Percentiles rank a stretch among this genome's conserved stretches.
These are phyloP conservation scores for Penicillium sp. DNA, from an alignment of 2,329 filamentous ascomycete genomes.

Conservation along the genomic window DNA sequence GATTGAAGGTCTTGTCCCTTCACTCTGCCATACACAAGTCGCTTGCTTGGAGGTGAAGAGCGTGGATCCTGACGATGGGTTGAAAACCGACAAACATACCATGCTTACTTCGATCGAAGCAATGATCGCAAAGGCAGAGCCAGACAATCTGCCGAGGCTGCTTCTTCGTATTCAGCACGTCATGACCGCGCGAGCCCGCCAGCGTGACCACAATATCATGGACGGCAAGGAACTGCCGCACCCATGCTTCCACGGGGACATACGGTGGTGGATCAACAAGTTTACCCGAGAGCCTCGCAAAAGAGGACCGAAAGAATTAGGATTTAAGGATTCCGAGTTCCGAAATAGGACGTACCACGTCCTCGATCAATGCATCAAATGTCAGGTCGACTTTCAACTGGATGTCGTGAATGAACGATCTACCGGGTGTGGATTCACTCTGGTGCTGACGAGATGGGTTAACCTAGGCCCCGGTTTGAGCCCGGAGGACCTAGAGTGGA, in stretches of 20 bases:
- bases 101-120: not conserved
- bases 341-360: not conserved
- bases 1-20: not conserved
- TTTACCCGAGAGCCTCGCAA: not conserved
- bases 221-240: not conserved
- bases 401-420: not conserved
- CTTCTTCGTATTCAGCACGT: not conserved
- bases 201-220: not conserved
- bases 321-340: no score
- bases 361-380: not conserved
- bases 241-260: not conserved
- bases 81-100: not conserved
- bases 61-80: not conserved
- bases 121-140: not conserved
- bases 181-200: not conserved
- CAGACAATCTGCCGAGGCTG: not conserved
- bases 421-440: not conserved
- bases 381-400: not conserved
- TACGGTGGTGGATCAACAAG: not conserved
- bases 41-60: not conserved
- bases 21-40: not conserved
- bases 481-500: not conserved
- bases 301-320: not conserved
- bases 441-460: not conserved
- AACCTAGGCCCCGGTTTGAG: not conserved